phyloP scores from a whole-genome alignment of 805 yeast species.

The Pichia exigua region DNA sequence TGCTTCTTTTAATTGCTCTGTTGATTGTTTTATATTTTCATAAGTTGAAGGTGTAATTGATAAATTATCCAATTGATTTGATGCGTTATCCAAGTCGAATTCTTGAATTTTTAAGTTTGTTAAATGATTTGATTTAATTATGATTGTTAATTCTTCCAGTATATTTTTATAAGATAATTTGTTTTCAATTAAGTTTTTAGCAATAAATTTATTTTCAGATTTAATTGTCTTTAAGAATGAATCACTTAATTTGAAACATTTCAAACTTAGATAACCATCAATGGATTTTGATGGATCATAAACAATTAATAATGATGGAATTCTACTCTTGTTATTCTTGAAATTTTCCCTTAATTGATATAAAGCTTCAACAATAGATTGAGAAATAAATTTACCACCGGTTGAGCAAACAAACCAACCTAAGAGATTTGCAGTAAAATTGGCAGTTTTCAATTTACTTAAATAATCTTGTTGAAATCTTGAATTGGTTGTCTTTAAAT shows the following conservation, averaged over 20 bases:
- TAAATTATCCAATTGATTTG: slow-evolving; percentile 19
- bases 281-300: slow-evolving; percentile 66
- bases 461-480: slow-evolving; percentile 64
- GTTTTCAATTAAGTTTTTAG: slow-evolving; percentile 52
- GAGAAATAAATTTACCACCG: slow-evolving; percentile 62
- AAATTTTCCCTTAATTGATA: slow-evolving; percentile 45
- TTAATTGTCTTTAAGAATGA: slow-evolving; percentile 44
- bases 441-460: slow-evolving; percentile 51
- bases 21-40: slow-evolving; percentile 35
- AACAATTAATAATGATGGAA: slow-evolving; percentile 43
- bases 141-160: slow-evolving; percentile 63
- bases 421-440: slow-evolving; percentile 59
- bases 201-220: slow-evolving; percentile 54
- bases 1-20: slow-evolving; percentile 59
- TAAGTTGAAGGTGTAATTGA: slow-evolving; percentile 34
- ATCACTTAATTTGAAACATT: slow-evolving; percentile 61
- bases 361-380: slow-evolving; percentile 60
- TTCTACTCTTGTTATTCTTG: slow-evolving; percentile 19
- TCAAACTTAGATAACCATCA: slow-evolving; percentile 54
- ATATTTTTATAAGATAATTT: slow-evolving; percentile 58
- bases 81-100: slow-evolving; percentile 10
- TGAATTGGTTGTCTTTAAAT: slow-evolving; percentile 48
- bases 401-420: slow-evolving; percentile 77
- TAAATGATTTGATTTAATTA: slow-evolving; percentile 60
- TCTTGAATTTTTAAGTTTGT: slow-evolving; percentile 32